Evolutionary conservation across 192 early-diverging fungal species (phyloP).

Genomic region (Podila clonocystis): DNA sequence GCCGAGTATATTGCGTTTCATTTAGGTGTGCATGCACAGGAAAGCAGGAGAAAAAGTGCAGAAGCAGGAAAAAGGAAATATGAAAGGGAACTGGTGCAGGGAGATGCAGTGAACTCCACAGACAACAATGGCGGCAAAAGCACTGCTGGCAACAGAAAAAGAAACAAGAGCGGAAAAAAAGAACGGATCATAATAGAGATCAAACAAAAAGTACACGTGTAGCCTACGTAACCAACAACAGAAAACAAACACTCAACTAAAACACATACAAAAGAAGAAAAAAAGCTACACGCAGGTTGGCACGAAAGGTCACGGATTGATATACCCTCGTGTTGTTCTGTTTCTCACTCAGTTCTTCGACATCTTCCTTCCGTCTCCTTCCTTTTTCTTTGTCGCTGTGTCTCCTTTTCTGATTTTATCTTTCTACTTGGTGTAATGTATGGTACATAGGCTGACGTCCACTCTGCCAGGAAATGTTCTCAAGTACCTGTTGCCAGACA

Average conservation of each 20-base stretch:
- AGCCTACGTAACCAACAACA: not conserved
- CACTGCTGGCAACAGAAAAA: no score
- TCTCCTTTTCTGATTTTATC: not conserved
- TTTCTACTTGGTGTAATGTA: not conserved
- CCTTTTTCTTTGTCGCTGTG: not conserved
- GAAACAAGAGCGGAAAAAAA: not conserved
- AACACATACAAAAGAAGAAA: not conserved
- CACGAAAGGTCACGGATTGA: not conserved
- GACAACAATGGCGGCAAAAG: no score
- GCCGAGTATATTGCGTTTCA: no score
- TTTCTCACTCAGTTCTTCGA: not conserved
- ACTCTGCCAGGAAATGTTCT: slow-evolving; percentile 36
- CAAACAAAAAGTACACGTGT: not conserved
- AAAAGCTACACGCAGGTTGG: not conserved
- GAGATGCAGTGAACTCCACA: no score
- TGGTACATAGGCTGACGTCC: slow-evolving; percentile 15
- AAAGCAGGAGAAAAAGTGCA: no score
- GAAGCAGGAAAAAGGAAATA: no score
- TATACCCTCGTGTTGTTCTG: not conserved
- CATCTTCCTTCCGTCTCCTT: not conserved
- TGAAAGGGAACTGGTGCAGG: no score
- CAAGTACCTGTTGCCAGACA: slow-evolving; percentile 40
- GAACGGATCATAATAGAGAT: not conserved
- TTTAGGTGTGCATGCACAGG: no score
- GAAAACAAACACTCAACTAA: not conserved